A percentile compares a stretch with the other conserved stretches of the same genome.
phyloP scores from a whole-genome alignment of 768 basidiomycete species.

The Phylloporus scabripes region DNA sequence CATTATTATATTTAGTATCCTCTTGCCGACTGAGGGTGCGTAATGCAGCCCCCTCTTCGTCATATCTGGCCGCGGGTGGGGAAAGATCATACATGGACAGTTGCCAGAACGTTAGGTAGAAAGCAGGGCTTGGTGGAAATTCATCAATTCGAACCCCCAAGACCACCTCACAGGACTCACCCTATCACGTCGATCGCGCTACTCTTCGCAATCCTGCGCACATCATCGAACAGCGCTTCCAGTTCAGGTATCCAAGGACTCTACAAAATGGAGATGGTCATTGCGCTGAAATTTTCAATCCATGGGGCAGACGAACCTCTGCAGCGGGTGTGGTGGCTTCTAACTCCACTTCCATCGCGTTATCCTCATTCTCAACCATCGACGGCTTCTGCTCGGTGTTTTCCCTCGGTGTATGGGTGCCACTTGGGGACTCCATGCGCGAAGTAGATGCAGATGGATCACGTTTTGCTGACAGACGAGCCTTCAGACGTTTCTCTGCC shows the following conservation, averaged over 20 bases:
- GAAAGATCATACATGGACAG: constrained; percentile 84
- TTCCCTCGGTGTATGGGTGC: constrained; percentile 28
- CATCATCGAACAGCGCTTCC: constrained; percentile 65
- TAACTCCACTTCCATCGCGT: constrained; percentile 50
- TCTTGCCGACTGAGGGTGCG: constrained; percentile 62
- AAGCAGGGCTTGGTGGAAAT: constrained; percentile 61
- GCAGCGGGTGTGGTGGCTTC: constrained; percentile 23
- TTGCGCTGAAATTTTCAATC: neutral
- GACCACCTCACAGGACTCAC: constrained; percentile 38
- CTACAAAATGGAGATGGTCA: constrained; percentile 30
- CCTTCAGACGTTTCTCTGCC: constrained; percentile 76
- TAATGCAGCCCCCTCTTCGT: constrained; percentile 64
- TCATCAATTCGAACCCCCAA: constrained; percentile 3
- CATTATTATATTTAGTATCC: constrained; percentile 53
- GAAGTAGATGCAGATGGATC: constrained; percentile 54
- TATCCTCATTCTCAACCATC: constrained; percentile 37
- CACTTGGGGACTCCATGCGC: constrained; percentile 59
- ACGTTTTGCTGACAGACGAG: constrained; percentile 66
- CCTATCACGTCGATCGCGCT: constrained; percentile 63
- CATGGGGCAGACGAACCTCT: constrained; percentile 14
- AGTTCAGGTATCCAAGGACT: constrained; percentile 80
- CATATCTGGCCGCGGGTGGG: constrained; percentile 72
- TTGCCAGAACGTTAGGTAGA: constrained; percentile 98
- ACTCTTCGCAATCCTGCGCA: constrained; percentile 65
- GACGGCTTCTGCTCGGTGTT: constrained; percentile 19